Percentiles rank a stretch among this genome's conserved stretches.
Evolutionary conservation across 371 early-diverging fungal genomes (phyloP).

Genomic region (Zychaea mexicana): DNA sequence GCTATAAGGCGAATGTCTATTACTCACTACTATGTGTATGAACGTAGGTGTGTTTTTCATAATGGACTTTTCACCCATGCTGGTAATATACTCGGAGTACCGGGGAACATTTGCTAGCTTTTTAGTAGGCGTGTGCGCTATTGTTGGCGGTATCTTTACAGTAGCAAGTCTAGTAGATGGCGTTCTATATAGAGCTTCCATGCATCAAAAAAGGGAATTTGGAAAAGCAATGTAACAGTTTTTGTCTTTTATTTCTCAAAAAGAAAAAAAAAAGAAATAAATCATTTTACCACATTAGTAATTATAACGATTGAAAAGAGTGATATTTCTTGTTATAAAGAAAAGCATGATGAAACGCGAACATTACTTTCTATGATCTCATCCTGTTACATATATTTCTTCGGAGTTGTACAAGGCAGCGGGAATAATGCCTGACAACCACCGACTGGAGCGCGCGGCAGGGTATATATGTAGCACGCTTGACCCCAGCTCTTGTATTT

Average conservation of each 20-base stretch:
- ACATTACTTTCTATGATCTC: too few species aligned
- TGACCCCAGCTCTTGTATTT: too few species aligned
- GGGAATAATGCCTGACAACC: too few species aligned
- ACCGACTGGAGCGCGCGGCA: too few species aligned
- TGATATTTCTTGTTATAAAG: too few species aligned
- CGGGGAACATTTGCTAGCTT: constrained; percentile 83
- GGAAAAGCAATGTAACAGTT: constrained; percentile 60
- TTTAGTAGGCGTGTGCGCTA: constrained; percentile 89
- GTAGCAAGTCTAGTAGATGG: constrained; percentile 92
- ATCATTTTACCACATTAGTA: background rate
- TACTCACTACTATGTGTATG: too few species aligned
- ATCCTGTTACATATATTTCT: too few species aligned
- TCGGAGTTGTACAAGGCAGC: background rate
- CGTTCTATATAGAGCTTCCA: constrained; percentile 77
- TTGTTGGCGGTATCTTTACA: constrained; percentile 94
- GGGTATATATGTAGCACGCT: too few species aligned
- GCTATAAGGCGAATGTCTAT: too few species aligned
- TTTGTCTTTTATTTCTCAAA: too few species aligned
- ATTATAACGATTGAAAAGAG: too few species aligned
- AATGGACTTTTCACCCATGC: constrained; percentile 96
- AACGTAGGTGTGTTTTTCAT: constrained; percentile 85
- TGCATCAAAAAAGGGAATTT: constrained; percentile 73
- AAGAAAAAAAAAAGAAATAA: background rate
- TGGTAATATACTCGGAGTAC: constrained; percentile 81
- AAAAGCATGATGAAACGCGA: too few species aligned